Evolutionary conservation across 495 filamentous ascomycete species (phyloP), one percentile per base, ranked within the genome.

Genomic region (Aspergillus haitiensis): DNA sequence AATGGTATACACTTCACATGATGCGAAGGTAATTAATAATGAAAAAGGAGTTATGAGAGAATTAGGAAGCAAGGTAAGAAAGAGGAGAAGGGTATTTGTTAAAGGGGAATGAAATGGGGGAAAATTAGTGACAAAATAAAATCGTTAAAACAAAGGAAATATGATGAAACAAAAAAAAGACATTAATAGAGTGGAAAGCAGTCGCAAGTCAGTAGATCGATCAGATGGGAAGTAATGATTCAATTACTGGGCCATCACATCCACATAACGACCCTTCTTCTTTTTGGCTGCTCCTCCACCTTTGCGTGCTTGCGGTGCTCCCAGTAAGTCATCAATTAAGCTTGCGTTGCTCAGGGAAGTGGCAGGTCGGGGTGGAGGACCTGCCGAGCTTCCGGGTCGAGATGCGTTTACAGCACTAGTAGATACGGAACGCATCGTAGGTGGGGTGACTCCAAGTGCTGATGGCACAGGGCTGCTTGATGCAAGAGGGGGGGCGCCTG

Each of bases 21-120:
- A 59, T 53, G 55, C 58, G 92, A 15, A 98, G 82, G 75, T 91
- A 89, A 74, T 94, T 97, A 80, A 97, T 96, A 52, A 86, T 82
- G 7, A 89, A 87, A 80, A 93, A 95, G 81, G 97, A 95, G 75
- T 93, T 93, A 62, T 94, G 89, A 73, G 90, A 92, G 27, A 90
- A 93, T 27, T 27, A 27, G 21, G 21, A 27, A 27, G 21, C 21
- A 27, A 27, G 21, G 21, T 27, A 27, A 27, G 21, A 66, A 56
- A 50, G 52, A 58, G 44, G 16, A 16, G 9, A 7, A 21, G 48
- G 48, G 21, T 51, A 34, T 33, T 33, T 10, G 21, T 33, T 2
- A 15, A 42, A 31, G 44, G 50, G 21, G 21, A 27, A 27, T 27
- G 21, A 27, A 27, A 27, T 27, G 21, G 21, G 21, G 3, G 21